Evolutionary conservation across 2,329 filamentous ascomycete species (phyloP).

Genomic region (Neofusicoccum sp.): DNA sequence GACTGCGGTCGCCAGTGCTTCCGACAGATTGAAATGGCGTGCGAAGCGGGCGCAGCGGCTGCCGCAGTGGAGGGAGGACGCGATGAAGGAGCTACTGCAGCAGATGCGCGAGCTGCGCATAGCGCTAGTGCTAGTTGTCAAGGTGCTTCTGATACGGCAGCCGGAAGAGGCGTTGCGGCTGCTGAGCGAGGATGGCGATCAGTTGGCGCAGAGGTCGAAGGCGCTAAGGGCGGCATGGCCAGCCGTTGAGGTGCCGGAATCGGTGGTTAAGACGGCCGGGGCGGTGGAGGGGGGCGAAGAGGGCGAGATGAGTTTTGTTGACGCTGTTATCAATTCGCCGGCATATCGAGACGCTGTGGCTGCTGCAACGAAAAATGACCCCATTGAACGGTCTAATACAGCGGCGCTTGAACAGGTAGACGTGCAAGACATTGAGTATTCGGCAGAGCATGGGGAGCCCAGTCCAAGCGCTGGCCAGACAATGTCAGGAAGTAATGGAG

Average conservation of each 20-base stretch:
- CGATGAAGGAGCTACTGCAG: slow-evolving; percentile 32
- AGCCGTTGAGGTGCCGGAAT: slow-evolving; percentile 25
- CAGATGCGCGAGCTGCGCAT: slow-evolving; percentile 34
- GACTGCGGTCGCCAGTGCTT: slow-evolving; percentile 20
- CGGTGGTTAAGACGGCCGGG: slow-evolving; percentile 21
- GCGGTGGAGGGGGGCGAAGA: background rate
- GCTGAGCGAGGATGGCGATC: slow-evolving; percentile 24
- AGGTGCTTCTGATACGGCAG: slow-evolving; percentile 30
- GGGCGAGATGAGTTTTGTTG: slow-evolving; percentile 29
- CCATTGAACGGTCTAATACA: too few relatives aligned
- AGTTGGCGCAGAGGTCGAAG: slow-evolving; percentile 20
- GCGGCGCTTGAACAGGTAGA: too few relatives aligned
- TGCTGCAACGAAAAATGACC: background rate
- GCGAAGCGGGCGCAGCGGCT: slow-evolving; percentile 20
- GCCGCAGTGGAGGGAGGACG: slow-evolving; percentile 32
- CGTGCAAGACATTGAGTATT: too few relatives aligned
- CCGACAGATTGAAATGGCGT: background rate
- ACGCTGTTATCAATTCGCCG: slow-evolving; percentile 31
- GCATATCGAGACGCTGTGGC: slow-evolving; percentile 33
- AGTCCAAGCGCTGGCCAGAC: background rate
- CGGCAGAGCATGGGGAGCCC: too few relatives aligned
- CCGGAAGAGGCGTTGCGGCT: slow-evolving; percentile 21
- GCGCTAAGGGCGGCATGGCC: slow-evolving; percentile 29
- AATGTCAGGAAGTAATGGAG: background rate
- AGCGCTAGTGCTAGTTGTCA: slow-evolving; percentile 30